Base-by-base conservation (phyloP, 108 stramenopile species). In the Nitzschia palea region DNA sequence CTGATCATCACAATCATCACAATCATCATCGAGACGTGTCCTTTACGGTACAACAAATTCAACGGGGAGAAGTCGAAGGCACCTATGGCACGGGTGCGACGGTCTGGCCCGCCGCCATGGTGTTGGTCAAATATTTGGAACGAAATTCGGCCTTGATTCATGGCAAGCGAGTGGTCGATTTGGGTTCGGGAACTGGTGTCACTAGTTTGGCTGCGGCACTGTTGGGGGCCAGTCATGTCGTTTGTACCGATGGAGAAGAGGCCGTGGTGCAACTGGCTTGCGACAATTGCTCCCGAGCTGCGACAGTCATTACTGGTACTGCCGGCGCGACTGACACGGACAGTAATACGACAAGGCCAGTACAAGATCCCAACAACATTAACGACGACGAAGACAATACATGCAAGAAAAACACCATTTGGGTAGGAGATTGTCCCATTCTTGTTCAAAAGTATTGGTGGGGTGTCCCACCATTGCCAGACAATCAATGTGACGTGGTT, bases 31-130 rank as follows among this genome's bases (percentile, higher is more conserved):
- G 48, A 23, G 22, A 47, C 0, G 59, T 59, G 5, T 14, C 55
- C 10, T 78, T 90, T 29, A 44, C 74, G 12, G 85, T 95, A 9
- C 60, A 65, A 26, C 94, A 95, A 69, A 65, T 86, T 2, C 87
- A 87, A 50, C 77, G 86, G 20, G 94, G 90, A 0, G 94, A 95
- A 80, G 57, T 89, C 8, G 91, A 90, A 36, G 91, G 88, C 18
- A 87, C 87, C 2, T 87, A 79, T 45, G 96, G 93, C n/a, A 96
- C 96, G 0, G 96, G 93, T 34, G 91, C 92, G 1, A 89, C 89
- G 1, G 96, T 96, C 5, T 96, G 95, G 95, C 93, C 93, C 3
- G 93, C 93, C 0, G 83, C 90, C 1, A 74, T 93, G 55, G 89
- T 95, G 6, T 64, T 96, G 14, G n/a, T 86, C 18, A 91, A 91